Evolutionary conservation across 108 stramenopile species (phyloP), one percentile per base, ranked within the genome.

Genomic region (Pseudonitzschia pungens): DNA sequence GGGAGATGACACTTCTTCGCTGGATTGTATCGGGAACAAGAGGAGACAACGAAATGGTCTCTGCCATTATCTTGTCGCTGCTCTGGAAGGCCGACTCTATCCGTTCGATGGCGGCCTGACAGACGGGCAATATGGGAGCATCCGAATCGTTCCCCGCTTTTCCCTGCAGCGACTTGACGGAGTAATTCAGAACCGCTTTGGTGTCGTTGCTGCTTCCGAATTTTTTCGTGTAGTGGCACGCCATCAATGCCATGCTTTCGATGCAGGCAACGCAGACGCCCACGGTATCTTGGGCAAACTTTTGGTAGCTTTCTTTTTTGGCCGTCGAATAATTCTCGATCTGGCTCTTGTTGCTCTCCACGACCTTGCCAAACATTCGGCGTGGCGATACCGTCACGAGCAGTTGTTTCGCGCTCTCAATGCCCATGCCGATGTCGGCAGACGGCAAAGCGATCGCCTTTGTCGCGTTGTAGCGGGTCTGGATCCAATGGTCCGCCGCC

Each of bases 401-500:
- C 7, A 79, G 60, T 22, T 79, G 71, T 20, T 53, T 70, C 3
- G 73, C 78, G 45, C 59, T 71, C 15, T 50, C 63, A 11, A 75
- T 69, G 36, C 74, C 70, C 62, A 86, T 42, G 1, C 32, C 60
- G 40, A 33, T 62, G 0, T 59, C 41, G 7, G 55, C 28, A 4
- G 62, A 31, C 16, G 58, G 28, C 9, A 12, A 45, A 27, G 16
- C 68, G 4, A 56, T 67, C 2, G n/a, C 54, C 43, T 74, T 66
- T 15, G 24, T 20, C 4, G 68, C n/a, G 31, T 77, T 43, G 26
- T 59, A 32, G 1, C 80, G 54, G 18, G 69, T 55, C 68, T 83
- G 78, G 14, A 86, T 77, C 86, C 86, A 86, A 5, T 81, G 78
- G 67, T 86, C 86, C 11, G 75, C 73, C 50, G 74, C 73, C 67